Conservation (phyloP, 306 rosid genomes). For the Alnus glutinosa region DNA sequence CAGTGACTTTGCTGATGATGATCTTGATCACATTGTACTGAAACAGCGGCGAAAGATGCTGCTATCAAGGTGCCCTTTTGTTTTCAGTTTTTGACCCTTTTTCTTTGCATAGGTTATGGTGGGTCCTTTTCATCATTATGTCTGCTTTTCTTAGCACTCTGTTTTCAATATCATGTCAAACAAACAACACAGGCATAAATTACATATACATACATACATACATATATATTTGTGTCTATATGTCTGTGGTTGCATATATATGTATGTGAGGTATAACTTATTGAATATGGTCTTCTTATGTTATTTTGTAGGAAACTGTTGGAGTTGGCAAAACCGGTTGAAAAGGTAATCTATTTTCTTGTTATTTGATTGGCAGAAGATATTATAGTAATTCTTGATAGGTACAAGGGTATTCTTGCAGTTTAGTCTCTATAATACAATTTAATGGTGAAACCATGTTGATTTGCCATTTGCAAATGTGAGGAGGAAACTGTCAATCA, state of each 20-base stretch:
- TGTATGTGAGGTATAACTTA: not conserved
- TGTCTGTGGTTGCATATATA: not conserved
- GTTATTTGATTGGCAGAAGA: conserved; percentile 8
- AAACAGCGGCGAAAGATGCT: conserved; percentile 70
- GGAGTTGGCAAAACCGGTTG: conserved; percentile 34
- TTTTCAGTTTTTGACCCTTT: conserved; percentile 13
- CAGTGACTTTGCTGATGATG: conserved; percentile 40
- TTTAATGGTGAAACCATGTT: conserved; percentile 12
- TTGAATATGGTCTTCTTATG: not conserved
- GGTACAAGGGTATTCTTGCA: conserved; percentile 5
- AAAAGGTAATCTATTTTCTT: conserved; percentile 49
- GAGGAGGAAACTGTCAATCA: not conserved
- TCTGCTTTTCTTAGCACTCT: not conserved
- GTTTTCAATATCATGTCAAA: not conserved
- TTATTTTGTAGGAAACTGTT: conserved; percentile 45
- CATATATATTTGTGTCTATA: not conserved
- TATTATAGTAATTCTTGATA: conserved; percentile 15
- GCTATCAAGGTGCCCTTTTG: conserved; percentile 54
- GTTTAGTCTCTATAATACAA: not conserved
- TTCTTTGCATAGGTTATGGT: not conserved
- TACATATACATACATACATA: no score
- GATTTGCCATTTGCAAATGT: not conserved
- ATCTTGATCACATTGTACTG: conserved; percentile 61
- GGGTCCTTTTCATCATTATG: not conserved
- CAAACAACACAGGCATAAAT: not conserved